Evolutionary conservation across 176 grass and related monocot species (phyloP).

Genomic region (Triticum dicoccoides): DNA sequence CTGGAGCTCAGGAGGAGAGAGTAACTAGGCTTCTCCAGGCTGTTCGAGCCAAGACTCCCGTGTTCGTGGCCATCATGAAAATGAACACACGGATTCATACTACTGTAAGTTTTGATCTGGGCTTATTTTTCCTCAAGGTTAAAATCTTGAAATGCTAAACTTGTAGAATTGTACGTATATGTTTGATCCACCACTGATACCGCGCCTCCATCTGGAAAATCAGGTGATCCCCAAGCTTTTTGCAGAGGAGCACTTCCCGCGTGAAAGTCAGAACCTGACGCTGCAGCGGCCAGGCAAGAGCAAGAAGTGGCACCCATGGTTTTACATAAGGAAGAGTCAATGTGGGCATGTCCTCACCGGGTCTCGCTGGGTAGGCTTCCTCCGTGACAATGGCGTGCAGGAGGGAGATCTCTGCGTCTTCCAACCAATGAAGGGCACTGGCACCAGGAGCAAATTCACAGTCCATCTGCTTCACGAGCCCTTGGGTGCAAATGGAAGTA

Average conservation of each 20-base stretch:
- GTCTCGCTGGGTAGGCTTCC: background rate
- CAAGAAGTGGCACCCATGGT: background rate
- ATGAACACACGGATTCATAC: background rate
- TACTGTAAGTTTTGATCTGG: background rate
- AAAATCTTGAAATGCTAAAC: background rate
- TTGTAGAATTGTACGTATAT: background rate
- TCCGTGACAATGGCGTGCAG: background rate
- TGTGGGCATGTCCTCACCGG: background rate
- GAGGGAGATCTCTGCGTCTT: background rate
- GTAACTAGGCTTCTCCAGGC: background rate
- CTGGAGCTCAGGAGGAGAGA: conserved; percentile 10
- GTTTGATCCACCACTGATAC: background rate
- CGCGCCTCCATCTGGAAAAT: background rate
- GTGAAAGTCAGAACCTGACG: background rate
- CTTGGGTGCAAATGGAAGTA: background rate
- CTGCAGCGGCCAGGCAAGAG: background rate
- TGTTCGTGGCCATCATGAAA: conserved; percentile 1
- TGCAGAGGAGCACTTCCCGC: background rate
- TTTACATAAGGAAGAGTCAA: background rate
- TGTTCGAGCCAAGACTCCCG: background rate
- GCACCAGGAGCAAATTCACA: background rate
- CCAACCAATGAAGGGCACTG: background rate
- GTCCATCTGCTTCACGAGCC: background rate
- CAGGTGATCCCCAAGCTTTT: background rate
- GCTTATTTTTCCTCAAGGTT: background rate